Base-by-base conservation (phyloP, 108 stramenopile genomes). In the Nitzschia putrida region DNA sequence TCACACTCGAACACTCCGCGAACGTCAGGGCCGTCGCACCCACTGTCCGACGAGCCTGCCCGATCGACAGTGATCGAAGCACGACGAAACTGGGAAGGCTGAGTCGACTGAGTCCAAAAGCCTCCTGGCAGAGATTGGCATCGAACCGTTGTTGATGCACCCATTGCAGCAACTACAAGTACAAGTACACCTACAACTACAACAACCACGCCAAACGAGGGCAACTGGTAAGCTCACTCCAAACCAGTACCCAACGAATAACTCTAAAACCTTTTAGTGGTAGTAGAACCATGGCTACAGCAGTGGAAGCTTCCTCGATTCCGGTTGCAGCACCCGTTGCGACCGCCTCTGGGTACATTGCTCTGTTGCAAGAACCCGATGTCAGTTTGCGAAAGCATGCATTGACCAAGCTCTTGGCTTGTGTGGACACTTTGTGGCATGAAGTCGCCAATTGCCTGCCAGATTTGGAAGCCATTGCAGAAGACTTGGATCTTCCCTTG, bases 341-440 rank as follows among this genome's bases (percentile, higher is more conserved):
- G 56, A 84, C 81, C 20, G 89, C 92, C 8, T 85, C 88, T 10
- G 88, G 88, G 24, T 87, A 76, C 45, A 83, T 93, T 22, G 88
- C 92, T 21, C 58, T 93, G 8, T 78, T 93, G 63, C 76, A 85
- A 65, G 92, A 93, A 51, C 74, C 83, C 8, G 82, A 83, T 57
- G 74, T 80, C 5, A 60, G 66, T 14, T 54, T 93, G 51, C 74
- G 80, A 22, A 64, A 71, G n/a, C 77, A 81, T 50, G 88, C 90
- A 14, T 60, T 94, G 45, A 44, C 69, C 43, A 79, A 85, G 51
- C 69, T 94, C 3, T 66, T 90, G 26, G 59, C 41, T 9, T 83
- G 87, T 26, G 91, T 95, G 14, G 88, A 91, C 64, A 83, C 77
- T 9, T 68, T 85, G 10, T 95, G 94, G 94, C 91, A 93, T 53